Evolutionary conservation across 1,139 yeast species (phyloP).

Genomic region (Cylindricascospora bacillispora): DNA sequence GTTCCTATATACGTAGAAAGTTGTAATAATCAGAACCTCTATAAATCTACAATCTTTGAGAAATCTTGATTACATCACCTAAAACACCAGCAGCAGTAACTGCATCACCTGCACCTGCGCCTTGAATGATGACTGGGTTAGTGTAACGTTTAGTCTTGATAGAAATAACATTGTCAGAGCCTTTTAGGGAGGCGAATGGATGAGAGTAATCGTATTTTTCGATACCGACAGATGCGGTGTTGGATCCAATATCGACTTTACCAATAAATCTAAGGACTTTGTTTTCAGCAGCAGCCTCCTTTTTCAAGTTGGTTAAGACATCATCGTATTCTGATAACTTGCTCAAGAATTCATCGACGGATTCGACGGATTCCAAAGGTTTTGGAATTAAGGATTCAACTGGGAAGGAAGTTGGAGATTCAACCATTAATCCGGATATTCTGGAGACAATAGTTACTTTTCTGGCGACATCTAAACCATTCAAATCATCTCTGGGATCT

Average conservation of each 20-base stretch:
- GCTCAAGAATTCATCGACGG: constrained; percentile 67
- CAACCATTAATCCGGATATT: constrained; percentile 72
- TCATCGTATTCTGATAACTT: constrained; percentile 73
- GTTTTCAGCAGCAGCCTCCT: constrained; percentile 67
- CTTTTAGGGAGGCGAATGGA: constrained; percentile 91
- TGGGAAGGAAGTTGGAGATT: constrained; percentile 92
- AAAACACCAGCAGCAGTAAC: constrained; percentile 98
- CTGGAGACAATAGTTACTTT: constrained; percentile 93
- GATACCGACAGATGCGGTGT: constrained; percentile 71
- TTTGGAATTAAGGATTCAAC: constrained; percentile 88
- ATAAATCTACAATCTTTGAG: constrained; percentile 50
- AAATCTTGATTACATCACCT: constrained; percentile 83
- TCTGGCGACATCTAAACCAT: constrained; percentile 96
- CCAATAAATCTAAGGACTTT: constrained; percentile 93
- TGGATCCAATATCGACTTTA: constrained; percentile 61
- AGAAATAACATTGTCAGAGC: constrained; percentile 90
- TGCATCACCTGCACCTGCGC: constrained; percentile 99
- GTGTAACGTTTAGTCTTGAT: constrained; percentile 84
- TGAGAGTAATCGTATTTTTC: constrained; percentile 77
- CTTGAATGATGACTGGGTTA: constrained; percentile 88
- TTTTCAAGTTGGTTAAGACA: constrained; percentile 64
- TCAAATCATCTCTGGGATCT: constrained; percentile 96
- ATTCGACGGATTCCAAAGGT: constrained; percentile 58
- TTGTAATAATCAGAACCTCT: too few relatives aligned
- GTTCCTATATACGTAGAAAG: too few relatives aligned